A percentile compares a stretch with the other conserved stretches of the same genome.
phyloP scores from a whole-genome alignment of 1,284 basidiomycete species.

The Erythrobasidium hasegawianum region DNA sequence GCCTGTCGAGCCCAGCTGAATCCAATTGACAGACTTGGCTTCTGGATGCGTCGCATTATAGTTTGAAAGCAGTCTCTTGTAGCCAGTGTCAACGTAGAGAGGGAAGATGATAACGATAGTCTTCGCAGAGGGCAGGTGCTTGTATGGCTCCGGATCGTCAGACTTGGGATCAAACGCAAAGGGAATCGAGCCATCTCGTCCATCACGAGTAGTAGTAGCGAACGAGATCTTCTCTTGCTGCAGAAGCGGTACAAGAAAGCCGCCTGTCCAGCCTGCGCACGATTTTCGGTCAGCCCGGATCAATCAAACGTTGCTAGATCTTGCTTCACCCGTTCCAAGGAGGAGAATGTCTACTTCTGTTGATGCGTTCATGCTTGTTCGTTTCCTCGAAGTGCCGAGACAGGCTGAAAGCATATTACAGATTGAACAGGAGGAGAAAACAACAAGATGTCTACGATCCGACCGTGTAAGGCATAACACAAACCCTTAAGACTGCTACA shows the following conservation, averaged over 20 bases:
- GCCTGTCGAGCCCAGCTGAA: conserved; percentile 60
- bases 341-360: conserved; percentile 58
- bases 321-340: conserved; percentile 57
- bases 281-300: background rate
- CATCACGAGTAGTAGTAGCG: conserved; percentile 59
- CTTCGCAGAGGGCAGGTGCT: conserved; percentile 56
- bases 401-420: background rate
- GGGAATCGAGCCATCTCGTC: conserved; percentile 46
- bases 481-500: too few relatives aligned
- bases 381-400: background rate
- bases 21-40: conserved; percentile 50
- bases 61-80: conserved; percentile 49
- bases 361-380: background rate
- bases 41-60: conserved; percentile 44
- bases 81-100: conserved; percentile 55
- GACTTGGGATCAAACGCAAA: conserved; percentile 47
- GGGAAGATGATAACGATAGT: conserved; percentile 65
- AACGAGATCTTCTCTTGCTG: conserved; percentile 51
- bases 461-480: too few relatives aligned
- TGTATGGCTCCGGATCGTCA: conserved; percentile 53
- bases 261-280: conserved; percentile 56
- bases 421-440: background rate
- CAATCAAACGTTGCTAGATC: background rate
- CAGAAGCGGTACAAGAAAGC: conserved; percentile 61
- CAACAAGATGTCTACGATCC: background rate